Percentiles rank a stretch among this genome's conserved stretches.
phyloP scores from a whole-genome alignment of 306 rosid species.

The Psophocarpus tetragonolobus region DNA sequence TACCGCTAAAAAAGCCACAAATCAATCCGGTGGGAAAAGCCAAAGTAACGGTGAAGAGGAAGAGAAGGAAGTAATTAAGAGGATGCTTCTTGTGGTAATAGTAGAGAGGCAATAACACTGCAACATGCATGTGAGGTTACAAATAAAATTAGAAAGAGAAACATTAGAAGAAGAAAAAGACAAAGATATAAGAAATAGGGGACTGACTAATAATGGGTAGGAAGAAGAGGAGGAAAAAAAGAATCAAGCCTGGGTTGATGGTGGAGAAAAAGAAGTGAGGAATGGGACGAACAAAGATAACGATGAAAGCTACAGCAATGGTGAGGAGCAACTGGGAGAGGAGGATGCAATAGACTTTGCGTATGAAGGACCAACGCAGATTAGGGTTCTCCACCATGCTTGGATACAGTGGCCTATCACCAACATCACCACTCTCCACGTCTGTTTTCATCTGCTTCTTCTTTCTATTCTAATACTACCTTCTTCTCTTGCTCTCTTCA shows the following conservation, averaged over 20 bases:
- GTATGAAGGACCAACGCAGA: slow-evolving; percentile 89
- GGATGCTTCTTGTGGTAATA: slow-evolving; percentile 81
- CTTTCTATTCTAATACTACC: no score
- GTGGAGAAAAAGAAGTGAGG: slow-evolving; percentile 55
- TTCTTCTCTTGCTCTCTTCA: no score
- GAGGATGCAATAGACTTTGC: slow-evolving; percentile 71
- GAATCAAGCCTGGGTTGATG: slow-evolving; percentile 50
- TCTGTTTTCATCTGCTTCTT: slow-evolving; percentile 39
- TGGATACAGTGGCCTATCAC: slow-evolving; percentile 60
- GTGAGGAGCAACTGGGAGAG: slow-evolving; percentile 70
- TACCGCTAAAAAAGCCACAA: slow-evolving; percentile 83
- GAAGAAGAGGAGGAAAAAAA: slow-evolving; percentile 62
- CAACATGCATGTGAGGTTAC: no score
- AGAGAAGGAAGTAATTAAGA: slow-evolving; percentile 71
- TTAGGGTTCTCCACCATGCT: slow-evolving; percentile 79
- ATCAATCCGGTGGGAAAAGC: slow-evolving; percentile 76
- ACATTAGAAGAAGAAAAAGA: no score
- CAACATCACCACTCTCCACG: slow-evolving; percentile 50
- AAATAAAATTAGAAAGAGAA: no score
- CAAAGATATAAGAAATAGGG: no score
- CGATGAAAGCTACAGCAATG: slow-evolving; percentile 65
- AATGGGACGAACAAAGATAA: slow-evolving; percentile 59
- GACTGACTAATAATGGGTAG: slow-evolving; percentile 57
- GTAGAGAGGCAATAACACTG: slow-evolving; percentile 67
- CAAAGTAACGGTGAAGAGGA: slow-evolving; percentile 67